Conservation (phyloP, 306 rosid genomes). For the Trifolium subterraneum region DNA sequence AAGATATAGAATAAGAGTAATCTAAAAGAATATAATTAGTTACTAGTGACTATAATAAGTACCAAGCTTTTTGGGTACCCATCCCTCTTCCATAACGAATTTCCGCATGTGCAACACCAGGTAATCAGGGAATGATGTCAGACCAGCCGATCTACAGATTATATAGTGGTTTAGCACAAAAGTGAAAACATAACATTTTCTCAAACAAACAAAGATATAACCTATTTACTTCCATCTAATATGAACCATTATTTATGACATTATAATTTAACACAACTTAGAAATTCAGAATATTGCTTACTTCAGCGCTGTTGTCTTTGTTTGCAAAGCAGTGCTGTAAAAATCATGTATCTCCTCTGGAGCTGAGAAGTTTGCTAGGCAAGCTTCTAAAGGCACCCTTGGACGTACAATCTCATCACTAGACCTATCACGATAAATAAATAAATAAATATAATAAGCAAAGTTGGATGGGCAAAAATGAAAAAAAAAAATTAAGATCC, state of each 20-base stretch:
- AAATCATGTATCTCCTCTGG: conserved; percentile 95
- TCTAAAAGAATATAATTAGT: neutral
- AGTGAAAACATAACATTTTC: conserved; percentile 2
- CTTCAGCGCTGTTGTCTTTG: conserved; percentile 91
- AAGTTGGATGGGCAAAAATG: conserved; percentile 12
- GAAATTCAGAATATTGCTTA: conserved; percentile 50
- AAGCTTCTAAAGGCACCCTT: conserved; percentile 92
- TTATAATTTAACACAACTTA: neutral
- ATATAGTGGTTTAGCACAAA: conserved; percentile 30
- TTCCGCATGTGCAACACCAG: conserved; percentile 95
- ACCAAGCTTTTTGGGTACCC: conserved; percentile 99
- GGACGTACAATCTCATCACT: conserved; percentile 88
- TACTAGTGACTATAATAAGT: conserved; percentile 37
- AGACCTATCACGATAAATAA: conserved; percentile 56
- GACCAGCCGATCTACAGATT: conserved; percentile 71
- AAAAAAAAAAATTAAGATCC: conserved; percentile 28
- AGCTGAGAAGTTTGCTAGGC: conserved; percentile 83
- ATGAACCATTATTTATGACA: conserved; percentile 11
- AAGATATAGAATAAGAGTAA: neutral
- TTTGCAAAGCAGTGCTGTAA: conserved; percentile 85
- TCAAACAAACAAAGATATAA: neutral
- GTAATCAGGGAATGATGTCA: conserved; percentile 95
- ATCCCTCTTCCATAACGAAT: conserved; percentile 90
- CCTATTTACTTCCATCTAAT: neutral
- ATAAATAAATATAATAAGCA: conserved; percentile 50